Conservation (phyloP, 2,329 filamentous ascomycete species). For the Pseudodiploospora longispora region DNA sequence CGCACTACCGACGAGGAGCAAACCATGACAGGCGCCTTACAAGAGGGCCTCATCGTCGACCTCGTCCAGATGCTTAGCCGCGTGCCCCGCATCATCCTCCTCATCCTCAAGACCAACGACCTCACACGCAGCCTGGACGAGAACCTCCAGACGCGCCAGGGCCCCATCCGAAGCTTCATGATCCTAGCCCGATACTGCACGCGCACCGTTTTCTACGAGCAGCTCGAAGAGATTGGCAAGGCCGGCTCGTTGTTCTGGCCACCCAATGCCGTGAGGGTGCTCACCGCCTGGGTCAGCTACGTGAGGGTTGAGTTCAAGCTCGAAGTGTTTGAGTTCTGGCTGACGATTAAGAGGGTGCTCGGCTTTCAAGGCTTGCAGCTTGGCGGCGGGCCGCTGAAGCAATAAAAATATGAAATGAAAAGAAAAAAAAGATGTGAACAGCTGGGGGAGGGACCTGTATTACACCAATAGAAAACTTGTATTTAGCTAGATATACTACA, state of each 20-base stretch:
- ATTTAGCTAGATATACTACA: not conserved
- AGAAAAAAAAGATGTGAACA: not conserved
- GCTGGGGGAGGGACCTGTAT: not conserved
- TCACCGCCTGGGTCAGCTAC: slow-evolving; percentile 51
- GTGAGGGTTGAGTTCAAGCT: slow-evolving; percentile 55
- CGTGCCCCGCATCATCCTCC: slow-evolving; percentile 83
- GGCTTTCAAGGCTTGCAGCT: slow-evolving; percentile 23
- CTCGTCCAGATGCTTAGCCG: slow-evolving; percentile 80
- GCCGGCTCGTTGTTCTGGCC: slow-evolving; percentile 52
- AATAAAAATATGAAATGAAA: not conserved
- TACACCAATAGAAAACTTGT: slow-evolving; percentile 1
- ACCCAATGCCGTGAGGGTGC: slow-evolving; percentile 43
- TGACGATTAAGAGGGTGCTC: slow-evolving; percentile 43
- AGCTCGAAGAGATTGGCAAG: slow-evolving; percentile 47
- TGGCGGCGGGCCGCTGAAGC: slow-evolving; percentile 15
- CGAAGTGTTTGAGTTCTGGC: slow-evolving; percentile 54
- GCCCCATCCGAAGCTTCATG: slow-evolving; percentile 57
- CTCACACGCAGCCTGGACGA: slow-evolving; percentile 90
- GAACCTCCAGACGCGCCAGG: slow-evolving; percentile 67
- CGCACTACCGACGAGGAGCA: slow-evolving; percentile 74
- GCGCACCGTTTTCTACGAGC: slow-evolving; percentile 57
- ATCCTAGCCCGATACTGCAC: slow-evolving; percentile 63
- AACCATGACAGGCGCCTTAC: slow-evolving; percentile 73
- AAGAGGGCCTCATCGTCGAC: slow-evolving; percentile 81
- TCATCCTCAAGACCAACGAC: slow-evolving; percentile 98